These are phyloP conservation scores for Lenwebbia sp. DNA, from an alignment of 345 rosid species.

Conservation along the genomic window DNA sequence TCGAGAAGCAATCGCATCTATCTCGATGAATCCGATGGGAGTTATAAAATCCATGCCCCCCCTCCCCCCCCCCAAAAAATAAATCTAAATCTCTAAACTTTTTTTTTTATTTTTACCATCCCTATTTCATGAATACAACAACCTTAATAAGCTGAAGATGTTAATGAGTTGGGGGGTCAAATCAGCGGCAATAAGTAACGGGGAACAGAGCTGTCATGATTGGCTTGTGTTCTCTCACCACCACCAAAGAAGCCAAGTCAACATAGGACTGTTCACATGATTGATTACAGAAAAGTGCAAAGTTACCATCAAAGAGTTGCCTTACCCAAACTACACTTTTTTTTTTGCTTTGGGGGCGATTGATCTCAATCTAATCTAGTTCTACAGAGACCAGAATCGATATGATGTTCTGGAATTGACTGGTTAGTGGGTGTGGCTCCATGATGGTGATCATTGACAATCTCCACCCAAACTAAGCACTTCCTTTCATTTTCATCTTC, in stretches of 20 bases:
- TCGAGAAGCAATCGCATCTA: no score
- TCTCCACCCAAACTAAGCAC: conserved; percentile 13
- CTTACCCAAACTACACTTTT: not conserved
- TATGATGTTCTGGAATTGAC: conserved; percentile 1
- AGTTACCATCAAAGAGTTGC: not conserved
- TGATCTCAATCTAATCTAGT: not conserved
- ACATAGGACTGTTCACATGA: not conserved
- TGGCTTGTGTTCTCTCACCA: not conserved
- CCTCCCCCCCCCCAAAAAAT: no score
- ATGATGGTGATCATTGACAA: conserved; percentile 5
- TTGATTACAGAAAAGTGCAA: not conserved
- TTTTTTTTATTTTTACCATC: no score
- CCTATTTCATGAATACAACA: no score
- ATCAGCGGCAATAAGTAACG: not conserved
- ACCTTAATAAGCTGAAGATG: not conserved
- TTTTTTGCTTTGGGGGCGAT: not conserved
- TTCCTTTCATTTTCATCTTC: not conserved
- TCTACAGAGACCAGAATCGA: not conserved
- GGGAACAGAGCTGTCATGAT: not conserved
- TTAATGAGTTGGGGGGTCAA: not conserved
- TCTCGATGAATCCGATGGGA: no score
- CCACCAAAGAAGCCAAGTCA: not conserved
- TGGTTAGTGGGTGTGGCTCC: conserved; percentile 1
- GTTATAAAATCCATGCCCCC: no score
- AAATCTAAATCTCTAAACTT: no score